These are phyloP conservation scores for Penicillium sp. DNA, from an alignment of 2,329 filamentous ascomycete genomes.

Conservation along the genomic window DNA sequence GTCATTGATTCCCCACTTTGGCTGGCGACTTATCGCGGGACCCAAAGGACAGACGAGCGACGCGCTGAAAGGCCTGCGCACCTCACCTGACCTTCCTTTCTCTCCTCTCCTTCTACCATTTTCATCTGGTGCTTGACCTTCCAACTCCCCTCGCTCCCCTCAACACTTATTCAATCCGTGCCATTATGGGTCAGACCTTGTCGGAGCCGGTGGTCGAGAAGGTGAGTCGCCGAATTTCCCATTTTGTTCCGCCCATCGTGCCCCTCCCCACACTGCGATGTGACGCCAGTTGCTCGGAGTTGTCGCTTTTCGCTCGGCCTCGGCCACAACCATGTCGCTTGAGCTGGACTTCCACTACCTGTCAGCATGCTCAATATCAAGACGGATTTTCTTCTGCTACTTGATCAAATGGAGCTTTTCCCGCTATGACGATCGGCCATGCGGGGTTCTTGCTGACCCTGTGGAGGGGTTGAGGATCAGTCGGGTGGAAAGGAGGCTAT, in stretches of 20 bases:
- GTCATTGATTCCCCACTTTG: conserved; percentile 23
- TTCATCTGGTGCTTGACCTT: conserved; percentile 23
- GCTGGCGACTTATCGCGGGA: conserved; percentile 26
- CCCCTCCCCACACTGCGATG: conserved; percentile 29
- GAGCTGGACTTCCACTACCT: conserved; percentile 7
- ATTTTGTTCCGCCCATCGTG: conserved; percentile 13
- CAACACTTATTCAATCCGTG: conserved; percentile 24
- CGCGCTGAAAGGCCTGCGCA: conserved; percentile 28
- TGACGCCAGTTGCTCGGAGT: conserved; percentile 16
- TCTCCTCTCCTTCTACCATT: conserved; percentile 24
- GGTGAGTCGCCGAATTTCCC: conserved; percentile 59
- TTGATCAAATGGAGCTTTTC: background rate
- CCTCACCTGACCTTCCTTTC: conserved; percentile 32
- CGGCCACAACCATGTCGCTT: conserved; percentile 1
- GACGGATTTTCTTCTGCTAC: background rate
- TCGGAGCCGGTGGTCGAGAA: conserved; percentile 99
- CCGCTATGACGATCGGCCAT: conserved; percentile 25
- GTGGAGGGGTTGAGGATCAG: conserved; percentile 14
- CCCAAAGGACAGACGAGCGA: conserved; percentile 16
- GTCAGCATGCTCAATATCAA: background rate
- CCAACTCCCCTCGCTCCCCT: conserved; percentile 14
- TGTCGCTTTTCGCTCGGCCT: conserved; percentile 11
- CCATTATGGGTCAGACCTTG: conserved; percentile 94
- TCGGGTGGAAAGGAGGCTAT: conserved; percentile 10
- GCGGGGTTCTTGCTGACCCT: conserved; percentile 20